Conservation (phyloP, 306 rosid genomes). For the Cucumis sativus region Cucumber_9930_V3 NC_026658.2:5799001-5799500, state of each 20-base stretch:
- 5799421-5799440: too few relatives aligned
- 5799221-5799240: too few relatives aligned
- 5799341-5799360: too few relatives aligned
- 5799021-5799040: not conserved
- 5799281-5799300: not conserved
- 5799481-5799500: not conserved
- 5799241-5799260: not conserved
- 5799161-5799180: not conserved
- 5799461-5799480: not conserved
- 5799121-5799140: not conserved
- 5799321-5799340: too few relatives aligned
- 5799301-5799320: too few relatives aligned
- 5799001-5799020: not conserved
- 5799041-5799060: not conserved
- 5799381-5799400: too few relatives aligned
- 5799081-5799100: not conserved
- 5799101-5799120: not conserved
- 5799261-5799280: not conserved
- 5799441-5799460: too few relatives aligned
- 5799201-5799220: too few relatives aligned
- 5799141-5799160: not conserved
- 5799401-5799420: too few relatives aligned
- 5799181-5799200: not conserved
- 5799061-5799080: not conserved
- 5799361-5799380: too few relatives aligned